phyloP scores from a whole-genome alignment of 2,329 filamentous ascomycete genomes.

The Epichloe gansuensis region DNA sequence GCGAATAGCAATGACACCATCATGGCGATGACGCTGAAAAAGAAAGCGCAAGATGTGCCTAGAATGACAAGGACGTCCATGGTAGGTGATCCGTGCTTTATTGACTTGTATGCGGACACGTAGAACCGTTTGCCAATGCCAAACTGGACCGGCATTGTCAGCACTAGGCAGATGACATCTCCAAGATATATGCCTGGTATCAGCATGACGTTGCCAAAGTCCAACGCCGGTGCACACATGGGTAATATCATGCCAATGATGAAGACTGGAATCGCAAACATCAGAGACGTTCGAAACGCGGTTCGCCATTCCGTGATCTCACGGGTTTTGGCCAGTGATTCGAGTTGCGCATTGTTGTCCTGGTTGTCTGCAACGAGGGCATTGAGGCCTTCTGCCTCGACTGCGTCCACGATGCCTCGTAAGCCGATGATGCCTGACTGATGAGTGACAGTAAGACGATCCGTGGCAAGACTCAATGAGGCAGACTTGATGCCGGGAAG shows the following conservation, averaged over 20 bases:
- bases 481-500: conserved; percentile 63
- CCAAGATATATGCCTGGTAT: conserved; percentile 74
- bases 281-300: conserved; percentile 64
- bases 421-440: conserved; percentile 62
- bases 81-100: conserved; percentile 82
- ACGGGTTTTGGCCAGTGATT: conserved; percentile 89
- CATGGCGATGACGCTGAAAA: conserved; percentile 88
- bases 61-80: conserved; percentile 96
- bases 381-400: conserved; percentile 77
- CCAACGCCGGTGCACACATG: conserved; percentile 63
- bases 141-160: conserved; percentile 92
- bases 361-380: conserved; percentile 82
- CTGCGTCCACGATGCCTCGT: conserved; percentile 64
- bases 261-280: conserved; percentile 83
- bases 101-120: conserved; percentile 77
- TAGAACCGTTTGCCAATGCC: conserved; percentile 94
- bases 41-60: conserved; percentile 89
- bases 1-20: conserved; percentile 60
- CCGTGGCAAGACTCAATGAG: conserved; percentile 58
- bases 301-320: conserved; percentile 89
- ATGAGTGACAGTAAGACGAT: conserved; percentile 61
- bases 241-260: conserved; percentile 87
- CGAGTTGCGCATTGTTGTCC: conserved; percentile 92
- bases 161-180: conserved; percentile 67
- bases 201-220: conserved; percentile 59